These are phyloP conservation scores for Escallonia herrerae DNA, from an alignment of 129 eudicot genomes.

Conservation along the genomic window DNA sequence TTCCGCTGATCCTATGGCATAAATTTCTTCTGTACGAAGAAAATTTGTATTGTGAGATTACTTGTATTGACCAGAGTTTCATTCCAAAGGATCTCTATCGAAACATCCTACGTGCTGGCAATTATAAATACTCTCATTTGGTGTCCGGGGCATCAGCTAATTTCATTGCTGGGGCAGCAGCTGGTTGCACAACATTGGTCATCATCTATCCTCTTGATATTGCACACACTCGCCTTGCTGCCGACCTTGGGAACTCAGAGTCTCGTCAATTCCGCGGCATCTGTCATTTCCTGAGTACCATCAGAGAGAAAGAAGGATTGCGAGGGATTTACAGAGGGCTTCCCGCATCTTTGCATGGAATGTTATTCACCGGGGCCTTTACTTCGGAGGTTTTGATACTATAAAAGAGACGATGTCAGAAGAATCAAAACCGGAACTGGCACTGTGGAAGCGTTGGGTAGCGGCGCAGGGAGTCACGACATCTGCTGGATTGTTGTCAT, in stretches of 20 bases:
- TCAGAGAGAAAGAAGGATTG: conserved; percentile 57
- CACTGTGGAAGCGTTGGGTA: conserved; percentile 92
- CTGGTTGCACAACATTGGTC: conserved; percentile 88
- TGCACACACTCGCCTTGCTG: conserved; percentile 95
- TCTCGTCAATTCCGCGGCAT: conserved; percentile 88
- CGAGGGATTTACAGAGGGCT: conserved; percentile 88
- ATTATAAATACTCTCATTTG: conserved; percentile 35
- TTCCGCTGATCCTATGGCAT: too few species aligned
- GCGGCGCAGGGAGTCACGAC: conserved; percentile 89
- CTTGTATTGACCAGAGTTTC: background rate
- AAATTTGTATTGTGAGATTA: too few species aligned
- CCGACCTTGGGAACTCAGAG: conserved; percentile 66
- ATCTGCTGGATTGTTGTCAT: conserved; percentile 74
- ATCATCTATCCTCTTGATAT: conserved; percentile 93
- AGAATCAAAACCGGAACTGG: conserved; percentile 37
- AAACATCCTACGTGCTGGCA: conserved; percentile 45
- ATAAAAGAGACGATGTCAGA: conserved; percentile 61
- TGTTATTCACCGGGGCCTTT: conserved; percentile 94
- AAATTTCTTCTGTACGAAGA: too few species aligned
- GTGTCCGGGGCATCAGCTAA: conserved; percentile 68
- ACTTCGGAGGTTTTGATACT: conserved; percentile 95
- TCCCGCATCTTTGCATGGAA: conserved; percentile 92
- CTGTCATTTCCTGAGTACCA: conserved; percentile 64
- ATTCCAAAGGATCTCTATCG: conserved; percentile 71
- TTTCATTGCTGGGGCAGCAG: conserved; percentile 91